A percentile compares a stretch with the other conserved stretches of the same genome.
Conservation (phyloP, 768 basidiomycete genomes). For the Nidularia sp. region DNA sequence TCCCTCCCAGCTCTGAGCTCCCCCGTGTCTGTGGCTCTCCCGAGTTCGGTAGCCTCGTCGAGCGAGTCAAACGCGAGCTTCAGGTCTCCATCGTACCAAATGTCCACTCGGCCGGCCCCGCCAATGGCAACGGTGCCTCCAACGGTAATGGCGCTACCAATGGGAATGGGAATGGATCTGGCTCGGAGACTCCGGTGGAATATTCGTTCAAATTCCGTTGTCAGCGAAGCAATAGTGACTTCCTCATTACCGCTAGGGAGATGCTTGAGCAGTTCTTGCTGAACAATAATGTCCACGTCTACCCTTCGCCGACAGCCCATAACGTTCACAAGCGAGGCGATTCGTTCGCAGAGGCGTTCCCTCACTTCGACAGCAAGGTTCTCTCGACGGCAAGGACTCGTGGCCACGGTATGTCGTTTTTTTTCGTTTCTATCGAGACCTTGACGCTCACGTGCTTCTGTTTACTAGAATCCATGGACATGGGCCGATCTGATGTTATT, state of each 20-base stretch:
- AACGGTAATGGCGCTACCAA: not conserved
- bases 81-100: conserved; percentile 88
- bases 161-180: not conserved
- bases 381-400: conserved; percentile 73
- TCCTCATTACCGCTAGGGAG: conserved; percentile 84
- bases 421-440: conserved; percentile 3
- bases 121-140: not conserved
- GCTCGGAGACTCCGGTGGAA: conserved; percentile 58
- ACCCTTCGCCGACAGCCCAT: conserved; percentile 74
- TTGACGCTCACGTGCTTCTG: conserved; percentile 2
- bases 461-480: conserved; percentile 68
- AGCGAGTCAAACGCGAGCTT: conserved; percentile 89
- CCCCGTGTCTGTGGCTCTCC: conserved; percentile 67
- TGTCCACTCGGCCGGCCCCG: not conserved
- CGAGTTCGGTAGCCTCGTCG: conserved; percentile 85
- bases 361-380: conserved; percentile 94
- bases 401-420: conserved; percentile 44
- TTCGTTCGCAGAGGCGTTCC: conserved; percentile 93
- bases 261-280: conserved; percentile 89
- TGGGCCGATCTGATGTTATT: conserved; percentile 67
- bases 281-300: conserved; percentile 78
- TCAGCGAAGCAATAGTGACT: conserved; percentile 93
- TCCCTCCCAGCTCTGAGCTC: conserved; percentile 81
- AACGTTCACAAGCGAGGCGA: conserved; percentile 78
- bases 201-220: conserved; percentile 95